phyloP scores from a whole-genome alignment of 2,329 filamentous ascomycete genomes.

The Penicillium nordicum region DNA sequence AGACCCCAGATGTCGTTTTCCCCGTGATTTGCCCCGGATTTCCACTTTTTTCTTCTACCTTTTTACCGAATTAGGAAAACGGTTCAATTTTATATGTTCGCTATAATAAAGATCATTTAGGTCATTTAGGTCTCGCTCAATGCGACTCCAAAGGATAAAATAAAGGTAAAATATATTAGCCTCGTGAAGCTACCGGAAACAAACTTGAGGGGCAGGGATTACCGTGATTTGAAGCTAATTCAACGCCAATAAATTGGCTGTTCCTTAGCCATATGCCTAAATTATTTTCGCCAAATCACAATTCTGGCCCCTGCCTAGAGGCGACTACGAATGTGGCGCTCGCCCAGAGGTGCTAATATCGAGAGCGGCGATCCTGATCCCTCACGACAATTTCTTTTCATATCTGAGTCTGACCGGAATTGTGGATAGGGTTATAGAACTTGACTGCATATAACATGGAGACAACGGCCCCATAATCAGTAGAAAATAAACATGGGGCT shows the following conservation, averaged over 20 bases:
- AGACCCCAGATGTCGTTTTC: neutral
- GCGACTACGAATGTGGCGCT: conserved; percentile 2
- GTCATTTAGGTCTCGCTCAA: neutral
- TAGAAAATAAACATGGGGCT: neutral
- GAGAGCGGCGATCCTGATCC: neutral
- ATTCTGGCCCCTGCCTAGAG: neutral
- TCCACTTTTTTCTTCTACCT: neutral
- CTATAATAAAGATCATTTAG: neutral
- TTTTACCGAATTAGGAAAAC: neutral
- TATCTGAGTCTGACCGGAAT: neutral
- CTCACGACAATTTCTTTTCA: neutral
- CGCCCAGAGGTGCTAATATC: neutral
- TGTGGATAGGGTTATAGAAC: neutral
- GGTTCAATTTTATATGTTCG: neutral
- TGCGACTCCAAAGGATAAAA: neutral
- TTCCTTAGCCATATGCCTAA: neutral
- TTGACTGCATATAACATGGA: neutral
- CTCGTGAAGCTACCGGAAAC: neutral
- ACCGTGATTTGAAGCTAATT: neutral
- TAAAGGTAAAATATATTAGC: neutral
- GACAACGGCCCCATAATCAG: neutral
- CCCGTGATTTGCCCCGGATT: neutral
- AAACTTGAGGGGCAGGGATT: neutral
- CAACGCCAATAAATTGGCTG: neutral
- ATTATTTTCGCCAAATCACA: neutral